phyloP scores from a whole-genome alignment of 179 eudicot genomes.

The Nepenthes alata region DNA sequence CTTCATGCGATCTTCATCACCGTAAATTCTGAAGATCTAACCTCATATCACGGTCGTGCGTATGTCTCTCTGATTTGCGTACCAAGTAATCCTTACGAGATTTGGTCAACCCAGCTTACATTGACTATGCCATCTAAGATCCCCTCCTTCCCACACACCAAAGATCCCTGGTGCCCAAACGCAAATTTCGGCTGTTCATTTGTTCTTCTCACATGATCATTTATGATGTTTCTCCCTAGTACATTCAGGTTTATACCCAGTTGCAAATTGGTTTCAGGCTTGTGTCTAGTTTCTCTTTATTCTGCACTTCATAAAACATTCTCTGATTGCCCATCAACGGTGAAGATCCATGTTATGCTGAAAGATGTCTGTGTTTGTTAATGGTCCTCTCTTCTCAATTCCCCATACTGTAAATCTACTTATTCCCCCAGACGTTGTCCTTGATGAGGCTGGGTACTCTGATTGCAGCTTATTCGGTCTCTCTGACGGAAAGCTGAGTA shows the following conservation, averaged over 20 bases:
- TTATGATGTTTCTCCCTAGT: no score
- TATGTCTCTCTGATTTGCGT: no score
- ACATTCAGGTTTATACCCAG: neutral
- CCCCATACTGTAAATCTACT: neutral
- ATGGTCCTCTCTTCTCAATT: neutral
- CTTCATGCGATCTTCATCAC: no score
- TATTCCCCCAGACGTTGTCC: neutral
- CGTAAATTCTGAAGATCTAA: no score
- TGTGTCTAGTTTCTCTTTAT: neutral
- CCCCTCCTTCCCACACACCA: no score
- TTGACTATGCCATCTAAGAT: no score
- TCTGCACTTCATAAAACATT: constrained; percentile 7
- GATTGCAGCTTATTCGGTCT: neutral
- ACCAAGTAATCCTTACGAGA: no score
- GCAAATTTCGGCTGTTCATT: no score
- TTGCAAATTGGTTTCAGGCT: neutral
- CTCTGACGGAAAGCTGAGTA: constrained; percentile 3
- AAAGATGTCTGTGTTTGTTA: constrained; percentile 7
- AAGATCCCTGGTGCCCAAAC: no score
- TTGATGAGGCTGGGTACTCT: neutral
- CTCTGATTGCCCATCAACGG: neutral
- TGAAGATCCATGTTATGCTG: constrained; percentile 4
- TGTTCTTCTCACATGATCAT: no score
- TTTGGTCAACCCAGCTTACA: no score
- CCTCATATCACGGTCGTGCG: no score